Conservation (phyloP, 1,284 basidiomycete species). For the Ustilago shanxiensis region DNA sequence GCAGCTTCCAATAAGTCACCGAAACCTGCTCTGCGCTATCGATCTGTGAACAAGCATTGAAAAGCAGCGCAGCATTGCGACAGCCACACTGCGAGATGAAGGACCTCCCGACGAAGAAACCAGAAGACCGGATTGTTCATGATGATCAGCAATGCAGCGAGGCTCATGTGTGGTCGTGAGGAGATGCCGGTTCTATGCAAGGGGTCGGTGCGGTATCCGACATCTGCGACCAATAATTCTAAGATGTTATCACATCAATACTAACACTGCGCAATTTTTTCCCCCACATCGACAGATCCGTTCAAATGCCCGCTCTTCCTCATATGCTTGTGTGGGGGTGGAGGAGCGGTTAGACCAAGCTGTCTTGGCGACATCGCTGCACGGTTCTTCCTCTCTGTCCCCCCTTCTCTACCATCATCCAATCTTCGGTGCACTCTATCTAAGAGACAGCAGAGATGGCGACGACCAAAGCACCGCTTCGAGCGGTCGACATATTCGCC, state of each 20-base stretch:
- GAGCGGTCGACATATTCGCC: slow-evolving; percentile 36
- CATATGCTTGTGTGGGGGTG: no score
- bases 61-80: no score
- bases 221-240: neutral
- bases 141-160: neutral
- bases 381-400: neutral
- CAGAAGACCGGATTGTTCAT: no score
- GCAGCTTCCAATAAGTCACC: neutral
- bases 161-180: neutral
- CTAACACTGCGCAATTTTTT: no score
- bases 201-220: slow-evolving; percentile 2
- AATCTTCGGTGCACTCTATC: neutral
- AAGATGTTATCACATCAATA: neutral
- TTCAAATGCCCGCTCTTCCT: neutral
- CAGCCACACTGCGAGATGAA: no score
- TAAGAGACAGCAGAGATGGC: slow-evolving; percentile 6
- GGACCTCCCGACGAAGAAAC: no score
- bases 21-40: neutral
- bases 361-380: neutral
- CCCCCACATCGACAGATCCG: neutral
- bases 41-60: no score
- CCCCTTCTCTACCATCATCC: neutral
- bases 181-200: neutral
- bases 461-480: neutral
- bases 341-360: slow-evolving; percentile 4